Conservation (phyloP, 1,139 yeast genomes). For the Suhomyces terraborum region DNA sequence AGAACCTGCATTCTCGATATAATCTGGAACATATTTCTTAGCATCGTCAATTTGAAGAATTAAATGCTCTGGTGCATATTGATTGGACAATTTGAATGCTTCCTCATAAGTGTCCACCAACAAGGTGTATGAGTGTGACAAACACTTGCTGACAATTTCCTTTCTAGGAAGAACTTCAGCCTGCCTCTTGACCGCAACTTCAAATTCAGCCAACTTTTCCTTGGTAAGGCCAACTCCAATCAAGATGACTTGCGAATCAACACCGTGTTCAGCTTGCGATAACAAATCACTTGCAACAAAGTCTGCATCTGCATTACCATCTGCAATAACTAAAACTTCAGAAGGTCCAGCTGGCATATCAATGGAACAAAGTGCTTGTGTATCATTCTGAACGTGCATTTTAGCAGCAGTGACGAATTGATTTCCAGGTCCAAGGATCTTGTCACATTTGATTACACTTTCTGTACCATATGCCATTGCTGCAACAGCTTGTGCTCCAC, state of each 20-base stretch:
- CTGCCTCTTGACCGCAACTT: slow-evolving; percentile 79
- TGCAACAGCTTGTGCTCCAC: slow-evolving; percentile 99
- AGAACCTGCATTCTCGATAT: slow-evolving; percentile 91
- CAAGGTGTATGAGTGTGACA: slow-evolving; percentile 85
- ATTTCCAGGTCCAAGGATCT: slow-evolving; percentile 97
- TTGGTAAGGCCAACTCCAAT: slow-evolving; percentile 74
- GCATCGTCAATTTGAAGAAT: slow-evolving; percentile 88
- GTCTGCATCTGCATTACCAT: slow-evolving; percentile 82
- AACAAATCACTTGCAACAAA: slow-evolving; percentile 93
- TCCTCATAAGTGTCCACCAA: slow-evolving; percentile 66
- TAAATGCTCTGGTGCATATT: slow-evolving; percentile 96
- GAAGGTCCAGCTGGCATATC: slow-evolving; percentile 99
- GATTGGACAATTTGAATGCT: slow-evolving; percentile 82
- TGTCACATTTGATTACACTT: slow-evolving; percentile 88
- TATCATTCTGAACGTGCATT: slow-evolving; percentile 95
- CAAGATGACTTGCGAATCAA: slow-evolving; percentile 94
- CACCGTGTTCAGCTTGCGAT: slow-evolving; percentile 98
- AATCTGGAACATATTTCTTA: slow-evolving; percentile 60
- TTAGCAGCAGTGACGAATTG: slow-evolving; percentile 99
- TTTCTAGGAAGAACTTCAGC: slow-evolving; percentile 89
- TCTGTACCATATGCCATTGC: slow-evolving; percentile 99
- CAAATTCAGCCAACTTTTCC: slow-evolving; percentile 64
- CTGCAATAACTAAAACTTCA: slow-evolving; percentile 93
- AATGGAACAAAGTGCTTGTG: slow-evolving; percentile 90
- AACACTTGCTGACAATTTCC: slow-evolving; percentile 88